Conservation (phyloP, 768 basidiomycete genomes). For the Suillus americanus region DNA sequence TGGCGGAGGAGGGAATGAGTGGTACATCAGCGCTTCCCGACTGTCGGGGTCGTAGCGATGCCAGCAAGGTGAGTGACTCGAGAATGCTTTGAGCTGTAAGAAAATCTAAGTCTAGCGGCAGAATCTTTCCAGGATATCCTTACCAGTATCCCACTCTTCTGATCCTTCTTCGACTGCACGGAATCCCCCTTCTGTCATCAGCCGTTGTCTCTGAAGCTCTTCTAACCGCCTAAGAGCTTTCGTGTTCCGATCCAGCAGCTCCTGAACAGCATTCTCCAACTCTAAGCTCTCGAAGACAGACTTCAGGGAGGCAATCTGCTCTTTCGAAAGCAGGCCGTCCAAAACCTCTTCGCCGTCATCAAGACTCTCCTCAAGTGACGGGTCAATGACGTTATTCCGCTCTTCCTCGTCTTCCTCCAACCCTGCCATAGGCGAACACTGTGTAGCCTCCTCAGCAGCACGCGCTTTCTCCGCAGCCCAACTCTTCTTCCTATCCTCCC, state of each 20-base stretch:
- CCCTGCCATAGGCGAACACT: slow-evolving; percentile 13
- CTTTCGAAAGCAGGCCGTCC: slow-evolving; percentile 54
- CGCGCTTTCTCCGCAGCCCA: slow-evolving; percentile 24
- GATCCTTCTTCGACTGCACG: slow-evolving; percentile 60
- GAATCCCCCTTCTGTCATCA: slow-evolving; percentile 46
- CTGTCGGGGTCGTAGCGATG: slow-evolving; percentile 69
- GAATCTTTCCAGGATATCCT: slow-evolving; percentile 23
- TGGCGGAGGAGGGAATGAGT: slow-evolving; percentile 60
- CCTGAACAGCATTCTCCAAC: slow-evolving; percentile 67
- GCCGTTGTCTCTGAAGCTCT: slow-evolving; percentile 60
- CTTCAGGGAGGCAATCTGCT: slow-evolving; percentile 59
- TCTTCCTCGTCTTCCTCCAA: slow-evolving; percentile 3
- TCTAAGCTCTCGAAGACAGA: slow-evolving; percentile 58
- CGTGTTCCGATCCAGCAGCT: slow-evolving; percentile 65
- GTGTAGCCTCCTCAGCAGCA: slow-evolving; percentile 19
- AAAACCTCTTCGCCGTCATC: slow-evolving; percentile 43
- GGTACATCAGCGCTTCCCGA: slow-evolving; percentile 41
- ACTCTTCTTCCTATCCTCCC: slow-evolving; percentile 42
- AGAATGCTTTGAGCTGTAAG: slow-evolving; percentile 67
- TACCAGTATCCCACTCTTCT: slow-evolving; percentile 85
- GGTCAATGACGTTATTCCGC: slow-evolving; percentile 15
- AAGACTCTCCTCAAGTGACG: slow-evolving; percentile 5
- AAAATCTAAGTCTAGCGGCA: slow-evolving; percentile 15
- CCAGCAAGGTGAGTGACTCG: slow-evolving; percentile 64
- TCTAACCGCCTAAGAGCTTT: slow-evolving; percentile 63